Base-by-base conservation (phyloP, 2,329 filamentous ascomycete genomes). In the Metarhizium album region DNA sequence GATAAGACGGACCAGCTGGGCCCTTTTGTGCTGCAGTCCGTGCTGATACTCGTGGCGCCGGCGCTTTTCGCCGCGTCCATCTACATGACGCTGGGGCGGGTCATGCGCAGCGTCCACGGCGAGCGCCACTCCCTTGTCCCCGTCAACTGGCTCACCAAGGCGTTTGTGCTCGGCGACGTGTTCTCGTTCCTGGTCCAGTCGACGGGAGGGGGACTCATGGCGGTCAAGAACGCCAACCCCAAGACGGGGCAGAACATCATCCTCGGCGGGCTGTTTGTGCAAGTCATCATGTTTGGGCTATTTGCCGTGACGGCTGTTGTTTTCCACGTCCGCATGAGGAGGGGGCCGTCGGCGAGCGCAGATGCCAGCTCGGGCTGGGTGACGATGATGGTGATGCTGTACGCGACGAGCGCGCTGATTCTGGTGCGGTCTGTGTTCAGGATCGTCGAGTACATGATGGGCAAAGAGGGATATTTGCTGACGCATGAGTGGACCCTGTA, bases 271-370 rank as follows among this genome's bases (percentile, higher is more conserved):
- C 64, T 84, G 2, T 60, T 76, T 31, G 60, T 82, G 16, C 81
- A 84, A 58, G 69, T 84, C 23, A 38, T 78, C 42, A 71, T 78
- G 50, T 82, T 84, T 54, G 70, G 68, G 22, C 63, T 82, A 35
- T 84, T 84, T 57, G 62, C 77, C 35, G 51, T 71, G 4, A 70
- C 72, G 1, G 69, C 75, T 0, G 55, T 69, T 2, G 52, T 75
- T 1, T 80, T 81, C 63, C 73, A 82, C 54, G 48, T 55, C n/a
- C 59, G 66, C 20, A 59, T 66, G 53, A 47, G 53, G 31, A 48
- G 53, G 35, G 50, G 49, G 54, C 56, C 56, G 27, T 54, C 53
- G 6, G 49, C 53, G 24, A 40, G 45, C 48, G n/a, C 46, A 47
- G 31, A 45, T 20, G 9, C 37, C 48, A 24, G 23, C n/a, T 20